Evolutionary conservation across 257 asterid genomes (phyloP), one percentile per base, ranked within the genome.

Genomic region (Capsicum rhomboideum): DNA sequence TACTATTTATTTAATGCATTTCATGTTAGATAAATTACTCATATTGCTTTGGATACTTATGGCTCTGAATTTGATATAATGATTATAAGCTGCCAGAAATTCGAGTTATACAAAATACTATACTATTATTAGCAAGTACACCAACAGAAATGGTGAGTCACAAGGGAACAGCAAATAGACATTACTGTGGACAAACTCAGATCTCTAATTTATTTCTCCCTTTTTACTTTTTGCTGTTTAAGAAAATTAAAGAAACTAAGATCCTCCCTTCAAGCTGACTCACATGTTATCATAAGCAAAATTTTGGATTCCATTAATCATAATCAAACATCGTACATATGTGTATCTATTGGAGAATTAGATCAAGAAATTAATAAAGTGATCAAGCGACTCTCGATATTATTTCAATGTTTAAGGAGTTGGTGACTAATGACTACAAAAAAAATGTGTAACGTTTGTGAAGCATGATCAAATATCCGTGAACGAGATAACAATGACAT

Each of bases 31-130:
- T 26, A 68, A 34, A 18, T 68, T 68, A 68, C 28, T n/a, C 13
- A 34, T 20, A 75, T 75, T 46, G 82, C 89, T 61, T 86, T n/a
- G 89, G 87, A 82, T 81, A 42, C 86, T 66, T 46, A 8, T 46
- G 55, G 64, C 81, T 61, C 87, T 72, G 85, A 37, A 75, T 59
- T 58, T 71, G 80, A 75, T 49, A 75, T 49, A 31, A 21, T 26
- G 10, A n/a, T 8, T 40, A 75, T 49, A 49, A 49, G 63, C 42
- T 16, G 63, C 59, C 81, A 75, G 63, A 49, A 49, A 49, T 75
- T 75, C 10, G 81, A 46, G 63, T 75, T 49, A 49, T 23, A 49
- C 17, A 49, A 75, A 75, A 49, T 75, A 49, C 9, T 2, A 8
- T 67, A 67, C 77, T 17, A 34, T 18, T 34, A 68, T 18, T 68